Conservation (phyloP, 768 basidiomycete species). For the Tubosaeta sp. region DNA sequence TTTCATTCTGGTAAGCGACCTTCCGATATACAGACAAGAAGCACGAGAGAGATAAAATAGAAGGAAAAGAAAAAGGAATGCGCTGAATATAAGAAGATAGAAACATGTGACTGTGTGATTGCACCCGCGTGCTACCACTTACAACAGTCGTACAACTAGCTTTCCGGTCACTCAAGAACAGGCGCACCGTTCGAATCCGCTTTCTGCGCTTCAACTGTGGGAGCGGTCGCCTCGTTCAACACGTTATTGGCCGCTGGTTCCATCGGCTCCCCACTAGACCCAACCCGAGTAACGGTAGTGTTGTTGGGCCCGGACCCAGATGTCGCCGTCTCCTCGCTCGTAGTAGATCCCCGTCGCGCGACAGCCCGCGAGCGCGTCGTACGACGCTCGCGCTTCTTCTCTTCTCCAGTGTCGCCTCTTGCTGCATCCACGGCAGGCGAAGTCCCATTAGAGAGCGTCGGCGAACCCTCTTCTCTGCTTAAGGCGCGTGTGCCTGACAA, state of each 20-base stretch:
- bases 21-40: constrained; percentile 16
- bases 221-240: constrained; percentile 1
- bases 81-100: constrained; percentile 1
- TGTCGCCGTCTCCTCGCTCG: constrained; percentile 44
- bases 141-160: background rate
- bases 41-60: constrained; percentile 5
- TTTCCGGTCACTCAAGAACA: constrained; percentile 1
- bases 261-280: constrained; percentile 10
- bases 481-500: constrained; percentile 16
- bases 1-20: constrained; percentile 2
- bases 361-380: constrained; percentile 42
- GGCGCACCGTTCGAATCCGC: background rate
- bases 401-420: constrained; percentile 13
- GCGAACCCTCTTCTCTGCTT: constrained; percentile 41
- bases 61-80: background rate
- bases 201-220: constrained; percentile 3
- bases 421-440: constrained; percentile 18
- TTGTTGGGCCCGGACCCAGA: constrained; percentile 31
- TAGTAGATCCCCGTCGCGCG: constrained; percentile 47
- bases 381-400: constrained; percentile 37
- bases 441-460: constrained; percentile 32
- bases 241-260: constrained; percentile 1
- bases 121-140: background rate
- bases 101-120: background rate
- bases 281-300: constrained; percentile 2